Base-by-base conservation (phyloP, 345 rosid species). In the Lepidium aucheri region DNA sequence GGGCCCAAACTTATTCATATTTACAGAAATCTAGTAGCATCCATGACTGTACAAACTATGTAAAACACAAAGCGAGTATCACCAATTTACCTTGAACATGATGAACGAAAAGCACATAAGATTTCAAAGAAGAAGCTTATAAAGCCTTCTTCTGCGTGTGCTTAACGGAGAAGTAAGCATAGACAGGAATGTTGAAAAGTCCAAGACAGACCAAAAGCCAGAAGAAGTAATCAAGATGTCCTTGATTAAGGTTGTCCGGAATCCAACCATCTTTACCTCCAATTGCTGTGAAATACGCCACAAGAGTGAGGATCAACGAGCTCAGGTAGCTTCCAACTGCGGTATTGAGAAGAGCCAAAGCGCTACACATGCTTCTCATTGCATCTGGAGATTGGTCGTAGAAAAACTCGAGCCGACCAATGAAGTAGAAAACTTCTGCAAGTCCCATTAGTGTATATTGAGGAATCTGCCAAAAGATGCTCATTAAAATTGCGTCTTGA, bases 381-480 rank as follows among this genome's bases (percentile, higher is more conserved):
- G 78, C 78, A 66, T 81, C 85, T 8, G 82, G 80, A 36, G 85
- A 81, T 35, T 81, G 80, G 8, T 78, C 85, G 13, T 78, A 78
- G 65, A 69, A 81, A 55, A 81, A 76, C 68, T 60, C 68, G 0
- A 69, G 44, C 7, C 13, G 18, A 5, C 74, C 62, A 24, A 61
- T 42, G 46, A 57, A 81, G 4, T 83, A 85, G 63, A 77, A 91
- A 7, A 89, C 90, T 72, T 89, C 98, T 20, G 96, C 84, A 3
- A 88, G 81, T 24, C 94, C 96, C 35, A 88, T 43, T 63, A 91
- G 65, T 74, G 78, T 80, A 51, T 80, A 88, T 7, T 88, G 97
- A 0, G 97, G 97, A 26, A 81, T 73, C 73, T 91, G 96, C 97
- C 90, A 91, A 14, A 88, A 68, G 52, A 91, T 91, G 33, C 80